phyloP scores from a whole-genome alignment of 352 stramenopile genomes.

The Blastocystis sp. region DNA sequence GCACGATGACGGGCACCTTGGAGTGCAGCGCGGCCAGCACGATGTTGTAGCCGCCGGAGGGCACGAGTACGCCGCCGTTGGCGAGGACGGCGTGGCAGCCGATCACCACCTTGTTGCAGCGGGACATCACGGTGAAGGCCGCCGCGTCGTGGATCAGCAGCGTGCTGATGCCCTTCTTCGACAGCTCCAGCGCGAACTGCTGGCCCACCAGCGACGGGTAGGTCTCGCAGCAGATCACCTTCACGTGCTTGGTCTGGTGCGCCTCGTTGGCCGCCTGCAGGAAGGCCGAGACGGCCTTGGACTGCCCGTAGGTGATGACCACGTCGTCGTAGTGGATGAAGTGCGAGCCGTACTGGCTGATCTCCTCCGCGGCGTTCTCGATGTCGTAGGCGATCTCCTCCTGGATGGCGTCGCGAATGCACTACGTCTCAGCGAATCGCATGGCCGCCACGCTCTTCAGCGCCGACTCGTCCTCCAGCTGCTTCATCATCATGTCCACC shows the following conservation, averaged over 20 bases:
- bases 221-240: conserved; percentile 66
- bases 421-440: background rate
- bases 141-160: conserved; percentile 62
- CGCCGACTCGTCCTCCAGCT: conserved; percentile 12
- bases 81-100: conserved; percentile 56
- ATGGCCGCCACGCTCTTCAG: conserved; percentile 6
- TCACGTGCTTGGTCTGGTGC: conserved; percentile 12
- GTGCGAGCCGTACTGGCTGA: conserved; percentile 14
- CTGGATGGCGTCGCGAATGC: conserved; percentile 45
- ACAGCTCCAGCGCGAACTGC: conserved; percentile 53
- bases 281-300: conserved; percentile 35
- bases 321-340: conserved; percentile 60
- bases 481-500: conserved; percentile 30
- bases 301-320: conserved; percentile 57
- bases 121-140: conserved; percentile 65
- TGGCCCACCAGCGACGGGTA: conserved; percentile 33
- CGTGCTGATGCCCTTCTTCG: conserved; percentile 22
- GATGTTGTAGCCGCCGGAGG: conserved; percentile 53
- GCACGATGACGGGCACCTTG: conserved; percentile 55
- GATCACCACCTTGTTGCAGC: conserved; percentile 63
- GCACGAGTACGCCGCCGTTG: conserved; percentile 61
- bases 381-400: conserved; percentile 65
- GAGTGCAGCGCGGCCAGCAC: conserved; percentile 42
- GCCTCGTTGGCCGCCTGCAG: conserved; percentile 24
- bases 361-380: conserved; percentile 31